Evolutionary conservation across 1,284 basidiomycete genomes (phyloP).

Genomic region (Pterulicium gracile): DNA sequence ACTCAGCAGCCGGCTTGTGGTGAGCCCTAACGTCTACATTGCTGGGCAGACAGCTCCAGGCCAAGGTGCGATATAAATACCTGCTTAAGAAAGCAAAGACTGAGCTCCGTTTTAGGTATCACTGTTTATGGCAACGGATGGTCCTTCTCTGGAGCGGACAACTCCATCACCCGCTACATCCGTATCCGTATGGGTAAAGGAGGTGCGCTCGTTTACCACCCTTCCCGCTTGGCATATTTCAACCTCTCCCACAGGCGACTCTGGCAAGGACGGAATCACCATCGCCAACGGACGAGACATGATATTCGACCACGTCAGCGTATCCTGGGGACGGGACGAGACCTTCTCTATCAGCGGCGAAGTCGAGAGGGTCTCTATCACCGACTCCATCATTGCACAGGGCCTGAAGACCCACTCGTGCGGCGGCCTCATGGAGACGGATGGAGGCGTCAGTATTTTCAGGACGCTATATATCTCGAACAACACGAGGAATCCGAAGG

Average conservation of each 20-base stretch:
- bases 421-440: conserved; percentile 26
- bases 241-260: conserved; percentile 16
- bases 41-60: conserved; percentile 22
- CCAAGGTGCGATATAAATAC: conserved; percentile 16
- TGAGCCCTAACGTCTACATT: conserved; percentile 21
- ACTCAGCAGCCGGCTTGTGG: conserved; percentile 20
- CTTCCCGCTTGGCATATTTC: not conserved
- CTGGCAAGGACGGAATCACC: conserved; percentile 24
- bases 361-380: conserved; percentile 25
- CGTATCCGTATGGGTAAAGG: conserved; percentile 23
- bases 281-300: conserved; percentile 25
- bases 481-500: conserved; percentile 27
- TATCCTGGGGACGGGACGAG: conserved; percentile 27
- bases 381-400: conserved; percentile 25
- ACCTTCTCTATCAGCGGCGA: conserved; percentile 27
- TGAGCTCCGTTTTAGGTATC: conserved; percentile 10
- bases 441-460: conserved; percentile 25
- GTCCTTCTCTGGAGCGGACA: conserved; percentile 20
- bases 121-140: conserved; percentile 11
- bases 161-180: conserved; percentile 26
- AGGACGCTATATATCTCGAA: conserved; percentile 26
- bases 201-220: conserved; percentile 12
- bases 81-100: conserved; percentile 26
- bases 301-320: conserved; percentile 28
- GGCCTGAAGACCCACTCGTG: conserved; percentile 26